Evolutionary conservation across 805 yeast genomes (phyloP).

Genomic region (Kodamaea sagamina): DNA sequence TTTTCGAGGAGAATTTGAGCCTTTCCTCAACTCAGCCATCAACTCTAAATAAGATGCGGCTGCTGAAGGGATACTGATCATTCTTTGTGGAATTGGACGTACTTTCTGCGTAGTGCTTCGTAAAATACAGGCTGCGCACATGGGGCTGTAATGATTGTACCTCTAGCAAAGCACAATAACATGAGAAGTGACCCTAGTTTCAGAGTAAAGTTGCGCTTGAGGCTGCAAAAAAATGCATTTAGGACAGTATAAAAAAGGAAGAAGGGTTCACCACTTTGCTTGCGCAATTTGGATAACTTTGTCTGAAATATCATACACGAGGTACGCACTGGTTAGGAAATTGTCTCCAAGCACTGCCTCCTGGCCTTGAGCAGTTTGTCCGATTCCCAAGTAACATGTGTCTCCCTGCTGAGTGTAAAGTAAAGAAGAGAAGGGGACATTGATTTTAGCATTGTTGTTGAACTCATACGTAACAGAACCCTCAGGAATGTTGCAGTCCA

Average conservation of each 20-base stretch:
- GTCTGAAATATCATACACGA: slow-evolving; percentile 28
- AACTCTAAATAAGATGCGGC: no score
- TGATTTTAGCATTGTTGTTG: slow-evolving; percentile 7
- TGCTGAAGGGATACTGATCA: no score
- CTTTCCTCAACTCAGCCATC: no score
- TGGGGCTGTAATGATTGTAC: not conserved
- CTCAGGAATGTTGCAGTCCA: slow-evolving; percentile 7
- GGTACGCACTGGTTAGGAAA: slow-evolving; percentile 28
- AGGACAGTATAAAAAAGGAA: not conserved
- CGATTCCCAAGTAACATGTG: slow-evolving; percentile 10
- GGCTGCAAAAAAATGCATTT: not conserved
- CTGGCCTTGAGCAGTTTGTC: slow-evolving; percentile 9
- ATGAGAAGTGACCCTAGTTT: no score
- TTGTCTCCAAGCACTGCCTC: slow-evolving; percentile 28
- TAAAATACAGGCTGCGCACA: not conserved
- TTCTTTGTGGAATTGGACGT: no score
- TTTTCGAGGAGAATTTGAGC: no score
- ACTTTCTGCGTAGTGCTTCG: no score
- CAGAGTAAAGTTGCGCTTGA: not conserved
- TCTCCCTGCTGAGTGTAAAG: slow-evolving; percentile 6
- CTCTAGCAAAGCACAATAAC: no score
- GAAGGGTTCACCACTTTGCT: slow-evolving; percentile 14
- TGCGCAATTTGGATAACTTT: slow-evolving; percentile 26
- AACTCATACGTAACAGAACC: slow-evolving; percentile 6
- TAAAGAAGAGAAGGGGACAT: slow-evolving; percentile 3